A percentile compares a stretch with the other conserved stretches of the same genome.
Conservation (phyloP, 176 grass and related monocot species). For the Chrysopogon serrulatus region DNA sequence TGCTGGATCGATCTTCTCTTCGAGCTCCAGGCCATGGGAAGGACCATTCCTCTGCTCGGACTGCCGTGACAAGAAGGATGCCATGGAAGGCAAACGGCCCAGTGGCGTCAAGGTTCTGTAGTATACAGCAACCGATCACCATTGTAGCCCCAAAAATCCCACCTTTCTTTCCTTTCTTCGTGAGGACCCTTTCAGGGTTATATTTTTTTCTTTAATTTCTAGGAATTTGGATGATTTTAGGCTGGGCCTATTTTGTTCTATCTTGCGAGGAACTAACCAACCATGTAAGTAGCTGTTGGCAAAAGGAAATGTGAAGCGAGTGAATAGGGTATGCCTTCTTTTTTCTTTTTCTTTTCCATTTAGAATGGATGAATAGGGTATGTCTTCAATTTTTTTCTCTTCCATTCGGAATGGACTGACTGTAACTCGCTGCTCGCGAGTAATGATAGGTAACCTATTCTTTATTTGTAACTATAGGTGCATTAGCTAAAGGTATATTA, state of each 20-base stretch:
- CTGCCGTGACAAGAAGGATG: slow-evolving; percentile 93
- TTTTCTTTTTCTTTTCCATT: neutral
- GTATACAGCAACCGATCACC: slow-evolving; percentile 7
- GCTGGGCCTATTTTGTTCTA: slow-evolving; percentile 25
- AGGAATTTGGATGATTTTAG: slow-evolving; percentile 22
- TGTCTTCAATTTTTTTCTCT: neutral
- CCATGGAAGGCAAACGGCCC: slow-evolving; percentile 93
- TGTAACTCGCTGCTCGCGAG: neutral
- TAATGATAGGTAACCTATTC: neutral
- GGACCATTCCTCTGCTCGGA: slow-evolving; percentile 84
- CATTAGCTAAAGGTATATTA: neutral
- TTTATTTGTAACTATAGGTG: neutral
- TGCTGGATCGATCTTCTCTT: slow-evolving; percentile 79
- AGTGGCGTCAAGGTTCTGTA: slow-evolving; percentile 88
- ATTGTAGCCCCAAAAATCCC: slow-evolving; percentile 29
- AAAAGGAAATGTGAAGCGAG: slow-evolving; percentile 43
- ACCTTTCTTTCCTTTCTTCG: slow-evolving; percentile 13
- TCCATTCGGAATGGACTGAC: neutral
- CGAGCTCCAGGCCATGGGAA: slow-evolving; percentile 85
- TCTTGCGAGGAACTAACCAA: slow-evolving; percentile 24
- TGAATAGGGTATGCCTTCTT: slow-evolving; percentile 37
- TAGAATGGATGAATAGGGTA: slow-evolving; percentile 53
- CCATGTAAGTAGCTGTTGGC: slow-evolving; percentile 42
- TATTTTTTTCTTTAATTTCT: slow-evolving; percentile 10
- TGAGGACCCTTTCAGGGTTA: neutral